Evolutionary conservation across 2,329 filamentous ascomycete species (phyloP).

Genomic region (Alternaria viburni): DNA sequence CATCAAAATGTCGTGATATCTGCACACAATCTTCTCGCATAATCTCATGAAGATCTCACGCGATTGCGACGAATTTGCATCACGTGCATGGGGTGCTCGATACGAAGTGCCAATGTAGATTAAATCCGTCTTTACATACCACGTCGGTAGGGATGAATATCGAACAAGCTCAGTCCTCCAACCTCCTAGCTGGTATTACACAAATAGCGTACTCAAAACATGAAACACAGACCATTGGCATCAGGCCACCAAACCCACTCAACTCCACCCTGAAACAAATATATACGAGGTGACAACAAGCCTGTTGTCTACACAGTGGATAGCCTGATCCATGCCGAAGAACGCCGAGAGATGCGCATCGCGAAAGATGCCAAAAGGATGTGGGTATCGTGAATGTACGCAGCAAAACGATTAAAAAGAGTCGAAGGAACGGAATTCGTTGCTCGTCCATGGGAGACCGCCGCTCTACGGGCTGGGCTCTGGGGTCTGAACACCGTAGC

Average conservation of each 20-base stretch:
- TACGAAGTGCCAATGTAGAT: not conserved
- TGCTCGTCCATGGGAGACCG: not conserved
- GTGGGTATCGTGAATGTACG: conserved; percentile 27
- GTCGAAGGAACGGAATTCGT: conserved; percentile 7
- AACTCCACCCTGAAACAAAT: not conserved
- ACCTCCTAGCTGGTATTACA: conserved; percentile 15
- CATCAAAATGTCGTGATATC: not conserved
- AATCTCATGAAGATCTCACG: not conserved
- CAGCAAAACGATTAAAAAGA: conserved; percentile 8
- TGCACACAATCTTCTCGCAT: not conserved
- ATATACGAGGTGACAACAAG: conserved; percentile 3
- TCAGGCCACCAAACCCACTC: not conserved
- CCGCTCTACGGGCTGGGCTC: conserved; percentile 46
- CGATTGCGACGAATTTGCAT: too few relatives aligned
- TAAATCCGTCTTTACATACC: not conserved
- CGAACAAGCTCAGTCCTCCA: not conserved
- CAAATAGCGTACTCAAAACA: conserved; percentile 9
- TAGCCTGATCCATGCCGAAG: not conserved
- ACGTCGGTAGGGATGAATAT: not conserved
- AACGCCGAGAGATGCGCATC: conserved; percentile 11
- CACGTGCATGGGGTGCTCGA: not conserved
- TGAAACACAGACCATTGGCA: conserved; percentile 1
- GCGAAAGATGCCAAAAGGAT: conserved; percentile 10
- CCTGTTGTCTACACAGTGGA: not conserved
- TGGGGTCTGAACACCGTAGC: conserved; percentile 45